Evolutionary conservation across 805 yeast genomes (phyloP).

Genomic region (Sugiyamaella marilandica): DNA sequence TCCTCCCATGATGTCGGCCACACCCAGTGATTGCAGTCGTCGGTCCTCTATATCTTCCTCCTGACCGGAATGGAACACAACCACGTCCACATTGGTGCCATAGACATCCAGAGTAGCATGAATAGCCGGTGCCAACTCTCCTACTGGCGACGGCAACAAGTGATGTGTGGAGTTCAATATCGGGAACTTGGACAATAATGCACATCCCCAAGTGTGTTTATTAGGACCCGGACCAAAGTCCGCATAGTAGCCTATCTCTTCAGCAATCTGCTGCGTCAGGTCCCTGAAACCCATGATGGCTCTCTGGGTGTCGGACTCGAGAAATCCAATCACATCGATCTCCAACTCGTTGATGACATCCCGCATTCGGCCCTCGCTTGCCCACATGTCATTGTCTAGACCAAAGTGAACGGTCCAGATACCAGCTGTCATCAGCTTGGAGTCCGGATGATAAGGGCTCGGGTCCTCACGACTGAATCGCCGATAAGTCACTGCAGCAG

Average conservation of each 20-base stretch:
- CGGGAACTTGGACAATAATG: conserved; percentile 89
- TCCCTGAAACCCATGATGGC: conserved; percentile 95
- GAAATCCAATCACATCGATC: conserved; percentile 82
- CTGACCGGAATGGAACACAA: conserved; percentile 97
- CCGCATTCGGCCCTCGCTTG: conserved; percentile 84
- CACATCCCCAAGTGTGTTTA: conserved; percentile 98
- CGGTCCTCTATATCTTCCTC: conserved; percentile 97
- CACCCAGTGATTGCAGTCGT: conserved; percentile 71
- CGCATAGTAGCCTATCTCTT: conserved; percentile 88
- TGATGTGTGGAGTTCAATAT: conserved; percentile 87
- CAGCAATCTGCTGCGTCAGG: conserved; percentile 83
- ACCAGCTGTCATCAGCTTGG: conserved; percentile 82
- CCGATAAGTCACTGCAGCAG: conserved; percentile 49
- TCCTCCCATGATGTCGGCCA: conserved; percentile 75
- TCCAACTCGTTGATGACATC: conserved; percentile 79
- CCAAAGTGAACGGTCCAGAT: conserved; percentile 99
- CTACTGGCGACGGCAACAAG: conserved; percentile 91
- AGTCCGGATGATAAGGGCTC: conserved; percentile 59
- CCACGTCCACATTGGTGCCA: conserved; percentile 82
- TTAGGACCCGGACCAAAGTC: conserved; percentile 98
- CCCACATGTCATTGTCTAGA: conserved; percentile 97
- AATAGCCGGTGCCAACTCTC: conserved; percentile 97
- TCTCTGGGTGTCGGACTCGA: conserved; percentile 92
- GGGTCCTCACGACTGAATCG: conserved; percentile 61
- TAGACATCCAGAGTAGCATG: conserved; percentile 92